Evolutionary conservation across 805 yeast genomes (phyloP).

Genomic region (Ascoidea asiatica): DNA sequence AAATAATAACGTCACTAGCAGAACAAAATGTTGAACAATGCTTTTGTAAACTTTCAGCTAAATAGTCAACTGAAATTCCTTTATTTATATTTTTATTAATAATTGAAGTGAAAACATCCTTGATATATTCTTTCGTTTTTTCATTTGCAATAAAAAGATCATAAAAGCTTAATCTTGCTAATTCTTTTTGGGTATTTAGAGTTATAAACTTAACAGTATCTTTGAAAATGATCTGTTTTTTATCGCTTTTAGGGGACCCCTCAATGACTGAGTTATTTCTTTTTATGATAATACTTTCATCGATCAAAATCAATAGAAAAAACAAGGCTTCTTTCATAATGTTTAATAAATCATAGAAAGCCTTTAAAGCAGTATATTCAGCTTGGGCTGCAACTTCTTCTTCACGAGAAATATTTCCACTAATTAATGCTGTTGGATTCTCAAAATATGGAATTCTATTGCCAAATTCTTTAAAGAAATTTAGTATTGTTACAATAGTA

Average conservation of each 20-base stretch:
- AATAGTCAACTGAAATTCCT: constrained; percentile 88
- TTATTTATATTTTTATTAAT: constrained; percentile 78
- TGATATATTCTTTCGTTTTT: constrained; percentile 41
- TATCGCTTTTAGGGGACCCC: constrained; percentile 11
- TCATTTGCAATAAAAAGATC: constrained; percentile 66
- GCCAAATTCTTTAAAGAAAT: constrained; percentile 30
- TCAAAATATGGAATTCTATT: constrained; percentile 27
- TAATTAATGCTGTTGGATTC: constrained; percentile 1
- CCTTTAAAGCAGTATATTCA: constrained; percentile 77
- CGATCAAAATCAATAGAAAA: constrained; percentile 67
- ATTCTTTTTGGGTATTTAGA: constrained; percentile 50
- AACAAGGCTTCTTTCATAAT: constrained; percentile 85
- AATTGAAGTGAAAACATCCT: constrained; percentile 78
- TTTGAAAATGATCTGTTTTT: constrained; percentile 28
- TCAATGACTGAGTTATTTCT: constrained; percentile 1
- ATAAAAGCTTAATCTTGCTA: constrained; percentile 54
- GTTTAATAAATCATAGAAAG: constrained; percentile 59
- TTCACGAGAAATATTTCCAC: constrained; percentile 7
- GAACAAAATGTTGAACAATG: constrained; percentile 94
- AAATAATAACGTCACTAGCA: constrained; percentile 82
- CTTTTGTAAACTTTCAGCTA: constrained; percentile 78
- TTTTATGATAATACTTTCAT: constrained; percentile 41
- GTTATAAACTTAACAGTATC: constrained; percentile 62
- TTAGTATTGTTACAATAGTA: constrained; percentile 29
- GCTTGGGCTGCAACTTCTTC: constrained; percentile 73